phyloP scores from a whole-genome alignment of 2,329 filamentous ascomycete species.

The Stemphylium lycopersici region DNA sequence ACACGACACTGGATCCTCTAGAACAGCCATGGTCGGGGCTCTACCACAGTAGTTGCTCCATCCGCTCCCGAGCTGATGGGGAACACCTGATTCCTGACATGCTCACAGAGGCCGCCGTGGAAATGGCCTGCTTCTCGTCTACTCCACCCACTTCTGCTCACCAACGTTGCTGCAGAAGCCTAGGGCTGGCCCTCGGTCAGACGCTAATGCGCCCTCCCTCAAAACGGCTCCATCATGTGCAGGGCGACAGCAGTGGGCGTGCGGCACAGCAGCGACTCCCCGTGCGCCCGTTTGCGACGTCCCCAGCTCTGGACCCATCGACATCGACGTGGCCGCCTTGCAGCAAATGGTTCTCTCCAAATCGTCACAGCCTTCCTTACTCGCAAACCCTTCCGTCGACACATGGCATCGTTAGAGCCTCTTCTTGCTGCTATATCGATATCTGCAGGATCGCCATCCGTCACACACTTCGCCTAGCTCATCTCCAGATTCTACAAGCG shows the following conservation, averaged over 20 bases:
- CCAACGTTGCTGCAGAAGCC: conserved; percentile 14
- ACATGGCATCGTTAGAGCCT: conserved; percentile 17
- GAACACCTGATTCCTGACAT: not conserved
- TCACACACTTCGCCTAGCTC: conserved; percentile 14
- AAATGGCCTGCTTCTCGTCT: too few species aligned
- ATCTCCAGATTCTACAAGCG: conserved; percentile 14
- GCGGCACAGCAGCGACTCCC: conserved; percentile 21
- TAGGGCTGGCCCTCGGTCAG: conserved; percentile 19
- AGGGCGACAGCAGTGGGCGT: conserved; percentile 21
- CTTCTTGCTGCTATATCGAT: not conserved
- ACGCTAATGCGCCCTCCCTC: conserved; percentile 32
- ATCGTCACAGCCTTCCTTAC: not conserved
- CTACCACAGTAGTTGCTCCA: not conserved
- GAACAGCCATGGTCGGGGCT: conserved; percentile 1
- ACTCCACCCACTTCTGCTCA: conserved; percentile 1
- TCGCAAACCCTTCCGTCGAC: conserved; percentile 5
- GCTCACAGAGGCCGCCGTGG: not conserved
- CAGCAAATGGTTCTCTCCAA: conserved; percentile 24
- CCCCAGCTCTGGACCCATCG: conserved; percentile 15
- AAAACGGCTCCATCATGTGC: conserved; percentile 24
- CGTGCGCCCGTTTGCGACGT: conserved; percentile 24
- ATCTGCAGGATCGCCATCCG: conserved; percentile 3
- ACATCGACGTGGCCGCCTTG: conserved; percentile 37
- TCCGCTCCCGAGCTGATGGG: not conserved
- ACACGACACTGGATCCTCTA: conserved; percentile 22